Conservation (phyloP, 2,329 filamentous ascomycete genomes). For the Fusarium agapanthi region DNA sequence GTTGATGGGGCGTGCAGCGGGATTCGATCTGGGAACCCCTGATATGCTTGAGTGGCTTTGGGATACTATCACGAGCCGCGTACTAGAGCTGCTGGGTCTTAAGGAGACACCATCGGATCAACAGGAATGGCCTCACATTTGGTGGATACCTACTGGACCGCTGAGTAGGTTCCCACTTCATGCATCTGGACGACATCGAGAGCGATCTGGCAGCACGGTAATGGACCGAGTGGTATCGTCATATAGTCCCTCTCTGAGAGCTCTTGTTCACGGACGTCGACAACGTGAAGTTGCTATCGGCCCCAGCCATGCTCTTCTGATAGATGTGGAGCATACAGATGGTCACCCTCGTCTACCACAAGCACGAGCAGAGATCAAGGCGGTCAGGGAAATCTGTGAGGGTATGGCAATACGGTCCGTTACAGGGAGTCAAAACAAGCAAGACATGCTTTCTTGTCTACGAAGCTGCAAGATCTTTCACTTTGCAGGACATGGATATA, state of each 20-base stretch:
- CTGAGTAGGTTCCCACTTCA: conserved; percentile 5
- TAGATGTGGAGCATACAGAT: background rate
- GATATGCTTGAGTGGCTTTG: background rate
- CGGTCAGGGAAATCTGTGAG: background rate
- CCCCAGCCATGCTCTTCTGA: background rate
- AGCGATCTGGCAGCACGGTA: background rate
- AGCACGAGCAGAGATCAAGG: background rate
- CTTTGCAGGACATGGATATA: background rate
- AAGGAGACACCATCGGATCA: background rate
- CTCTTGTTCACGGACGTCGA: background rate
- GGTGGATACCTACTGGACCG: background rate
- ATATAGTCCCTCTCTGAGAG: background rate
- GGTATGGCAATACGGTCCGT: background rate
- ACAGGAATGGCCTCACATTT: background rate
- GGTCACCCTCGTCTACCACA: background rate
- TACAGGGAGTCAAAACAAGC: background rate
- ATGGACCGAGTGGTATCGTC: background rate
- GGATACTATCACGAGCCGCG: background rate
- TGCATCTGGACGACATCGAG: background rate
- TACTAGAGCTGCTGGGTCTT: background rate
- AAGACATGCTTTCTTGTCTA: background rate
- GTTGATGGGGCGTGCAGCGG: background rate
- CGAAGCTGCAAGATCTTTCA: background rate
- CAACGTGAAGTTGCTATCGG: background rate
- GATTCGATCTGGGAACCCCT: background rate